Evolutionary conservation across 768 basidiomycete species (phyloP).

Genomic region (Tylopilus vinaceipallidus): DNA sequence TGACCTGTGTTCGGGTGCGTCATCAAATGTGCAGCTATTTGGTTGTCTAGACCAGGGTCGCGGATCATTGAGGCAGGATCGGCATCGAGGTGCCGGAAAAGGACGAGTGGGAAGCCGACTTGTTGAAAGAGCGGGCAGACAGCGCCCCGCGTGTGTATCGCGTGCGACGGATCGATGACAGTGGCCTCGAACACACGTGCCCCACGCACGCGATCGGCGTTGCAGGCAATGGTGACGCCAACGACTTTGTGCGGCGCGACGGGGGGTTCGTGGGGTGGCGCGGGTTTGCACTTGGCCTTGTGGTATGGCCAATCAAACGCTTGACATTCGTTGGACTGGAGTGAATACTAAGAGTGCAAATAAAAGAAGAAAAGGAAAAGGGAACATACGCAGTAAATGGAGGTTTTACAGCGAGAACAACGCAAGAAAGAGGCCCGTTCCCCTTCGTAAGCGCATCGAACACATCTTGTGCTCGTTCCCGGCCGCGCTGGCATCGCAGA

Average conservation of each 20-base stretch:
- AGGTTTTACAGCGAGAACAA: constrained; percentile 25
- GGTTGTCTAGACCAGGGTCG: constrained; percentile 29
- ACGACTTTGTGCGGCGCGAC: constrained; percentile 1
- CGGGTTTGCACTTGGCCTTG: constrained; percentile 11
- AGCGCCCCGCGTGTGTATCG: constrained; percentile 25
- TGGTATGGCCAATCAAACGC: constrained; percentile 24
- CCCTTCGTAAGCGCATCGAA: constrained; percentile 12
- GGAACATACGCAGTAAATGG: constrained; percentile 25
- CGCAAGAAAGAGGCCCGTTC: constrained; percentile 22
- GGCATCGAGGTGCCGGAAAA: constrained; percentile 25
- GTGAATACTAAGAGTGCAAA: no score
- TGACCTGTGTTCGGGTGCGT: constrained; percentile 27
- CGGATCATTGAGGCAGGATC: constrained; percentile 21
- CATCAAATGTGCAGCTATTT: constrained; percentile 29
- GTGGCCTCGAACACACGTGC: constrained; percentile 21
- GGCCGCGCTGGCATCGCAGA: constrained; percentile 1
- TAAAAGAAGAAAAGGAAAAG: no score
- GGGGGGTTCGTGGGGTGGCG: background rate
- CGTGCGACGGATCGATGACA: constrained; percentile 22
- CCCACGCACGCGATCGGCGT: constrained; percentile 24
- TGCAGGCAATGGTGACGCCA: constrained; percentile 24
- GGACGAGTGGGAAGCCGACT: constrained; percentile 30
- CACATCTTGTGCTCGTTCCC: constrained; percentile 6
- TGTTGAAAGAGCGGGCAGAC: constrained; percentile 25
- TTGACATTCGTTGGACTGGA: constrained; percentile 26